Evolutionary conservation across 192 early-diverging fungal genomes (phyloP), one percentile per base, ranked within the genome.

Genomic region (Geranomyces michiganensis): DNA sequence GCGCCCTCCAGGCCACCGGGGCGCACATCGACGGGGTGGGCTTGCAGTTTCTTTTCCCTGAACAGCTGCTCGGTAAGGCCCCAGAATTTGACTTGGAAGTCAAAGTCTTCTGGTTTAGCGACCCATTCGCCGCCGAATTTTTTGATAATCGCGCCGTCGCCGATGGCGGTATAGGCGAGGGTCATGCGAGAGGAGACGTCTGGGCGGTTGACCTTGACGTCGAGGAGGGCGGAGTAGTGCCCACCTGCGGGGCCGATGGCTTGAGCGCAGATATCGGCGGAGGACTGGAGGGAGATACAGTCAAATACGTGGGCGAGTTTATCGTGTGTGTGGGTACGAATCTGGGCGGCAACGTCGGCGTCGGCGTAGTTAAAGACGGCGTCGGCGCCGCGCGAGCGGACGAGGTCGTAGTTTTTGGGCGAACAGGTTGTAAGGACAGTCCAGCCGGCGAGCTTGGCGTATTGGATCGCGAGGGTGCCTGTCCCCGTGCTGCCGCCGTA

Each of bases 391-490:
- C 74, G 56, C 26, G 36, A 56, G 22, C 27, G 32, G 22, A 75
- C 61, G 8, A 64, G 56, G 59, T 70, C 74, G 74, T 75, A 75
- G 68, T 72, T 75, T 13, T 51, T 17, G 29, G 56, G 43, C 17
- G 69, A 73, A 22, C 59, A 58, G 27, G 68, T 73, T 19, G 74
- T 60, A 24, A 75, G 22, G 24, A 75, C 74, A 30, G 19, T 62
- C 48, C 61, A 58, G 26, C 68, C 68, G 12, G 31, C 29, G 27
- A 62, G 60, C 29, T 71, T 75, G 17, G 74, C 74, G 21, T 13
- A 55, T 67, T 81, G 80, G 24, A 81, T 71, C 26, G 80, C 80
- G 62, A 78, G 68, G 15, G 67, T 32, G 21, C 80, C 80, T 2
- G 72, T 75, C 19, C 70, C 61, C 15, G 69, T 61, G 13, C 67